These are phyloP conservation scores for Tardiomyces blankii DNA, from an alignment of 1,139 yeast species.

Conservation along the genomic window DNA sequence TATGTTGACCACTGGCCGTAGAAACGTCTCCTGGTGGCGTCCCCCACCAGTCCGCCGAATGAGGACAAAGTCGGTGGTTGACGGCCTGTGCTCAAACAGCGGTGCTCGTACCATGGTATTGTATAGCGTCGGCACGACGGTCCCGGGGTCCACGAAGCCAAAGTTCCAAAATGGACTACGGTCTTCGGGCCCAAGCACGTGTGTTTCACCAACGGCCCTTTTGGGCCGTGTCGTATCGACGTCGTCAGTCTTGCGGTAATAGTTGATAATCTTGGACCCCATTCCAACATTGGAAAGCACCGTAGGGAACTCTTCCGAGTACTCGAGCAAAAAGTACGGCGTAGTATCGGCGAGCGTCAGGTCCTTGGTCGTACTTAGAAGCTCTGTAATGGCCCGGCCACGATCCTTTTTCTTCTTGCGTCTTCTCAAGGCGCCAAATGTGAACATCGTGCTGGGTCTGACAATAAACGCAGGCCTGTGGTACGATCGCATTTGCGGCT, in stretches of 20 bases:
- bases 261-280: slow-evolving; percentile 90
- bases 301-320: slow-evolving; percentile 81
- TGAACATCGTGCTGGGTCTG: slow-evolving; percentile 67
- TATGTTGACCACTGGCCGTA: slow-evolving; percentile 58
- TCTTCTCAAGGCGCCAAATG: slow-evolving; percentile 63
- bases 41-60: slow-evolving; percentile 69
- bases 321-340: slow-evolving; percentile 69
- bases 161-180: slow-evolving; percentile 97
- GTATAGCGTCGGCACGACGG: slow-evolving; percentile 84
- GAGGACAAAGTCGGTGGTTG: slow-evolving; percentile 70
- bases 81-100: slow-evolving; percentile 72
- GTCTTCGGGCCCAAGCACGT: slow-evolving; percentile 89
- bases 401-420: slow-evolving; percentile 85
- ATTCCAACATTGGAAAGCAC: slow-evolving; percentile 85
- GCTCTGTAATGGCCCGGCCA: slow-evolving; percentile 68
- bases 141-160: slow-evolving; percentile 94
- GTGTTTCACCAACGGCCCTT: slow-evolving; percentile 86
- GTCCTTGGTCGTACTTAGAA: slow-evolving; percentile 62
- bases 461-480: slow-evolving; percentile 71
- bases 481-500: slow-evolving; percentile 62
- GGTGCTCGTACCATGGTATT: slow-evolving; percentile 93
- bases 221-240: slow-evolving; percentile 86
- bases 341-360: slow-evolving; percentile 79
- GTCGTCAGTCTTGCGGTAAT: slow-evolving; percentile 73
- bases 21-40: slow-evolving; percentile 38